Percentiles rank a stretch among this genome's conserved stretches.
Conservation (phyloP, 75 land plant species). For the Chamaecyparis obtusa region DNA sequence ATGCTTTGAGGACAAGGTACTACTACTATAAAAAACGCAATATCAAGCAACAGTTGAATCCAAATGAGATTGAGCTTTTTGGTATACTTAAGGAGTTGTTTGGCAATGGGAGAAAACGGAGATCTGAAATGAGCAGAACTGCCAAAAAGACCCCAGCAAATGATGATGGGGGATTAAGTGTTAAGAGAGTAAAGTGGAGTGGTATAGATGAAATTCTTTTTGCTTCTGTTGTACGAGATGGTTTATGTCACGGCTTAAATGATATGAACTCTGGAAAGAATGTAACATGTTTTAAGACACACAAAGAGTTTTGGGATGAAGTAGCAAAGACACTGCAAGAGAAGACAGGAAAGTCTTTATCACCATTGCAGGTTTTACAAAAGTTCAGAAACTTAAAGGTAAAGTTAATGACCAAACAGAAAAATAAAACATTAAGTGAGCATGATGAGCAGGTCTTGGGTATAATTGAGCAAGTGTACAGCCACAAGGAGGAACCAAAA, state of each 20-base stretch:
- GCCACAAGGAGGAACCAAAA: background rate
- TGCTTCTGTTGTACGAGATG: constrained; percentile 2
- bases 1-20: background rate
- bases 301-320: constrained; percentile 5
- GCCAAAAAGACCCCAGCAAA: background rate
- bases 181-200: constrained; percentile 7
- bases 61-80: background rate
- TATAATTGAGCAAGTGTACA: background rate
- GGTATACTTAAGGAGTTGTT: background rate
- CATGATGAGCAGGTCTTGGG: background rate
- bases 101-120: background rate
- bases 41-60: background rate
- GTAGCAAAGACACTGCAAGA: background rate
- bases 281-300: constrained; percentile 8
- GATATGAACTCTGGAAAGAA: background rate
- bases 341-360: background rate
- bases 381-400: background rate
- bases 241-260: background rate
- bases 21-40: background rate
- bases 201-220: background rate
- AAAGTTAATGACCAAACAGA: background rate
- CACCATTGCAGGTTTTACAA: background rate
- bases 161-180: background rate
- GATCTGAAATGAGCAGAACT: background rate
- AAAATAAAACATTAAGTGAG: background rate